These are phyloP conservation scores for Aspergillus fructus DNA, from an alignment of 2,329 filamentous ascomycete genomes.

Conservation along the genomic window DNA sequence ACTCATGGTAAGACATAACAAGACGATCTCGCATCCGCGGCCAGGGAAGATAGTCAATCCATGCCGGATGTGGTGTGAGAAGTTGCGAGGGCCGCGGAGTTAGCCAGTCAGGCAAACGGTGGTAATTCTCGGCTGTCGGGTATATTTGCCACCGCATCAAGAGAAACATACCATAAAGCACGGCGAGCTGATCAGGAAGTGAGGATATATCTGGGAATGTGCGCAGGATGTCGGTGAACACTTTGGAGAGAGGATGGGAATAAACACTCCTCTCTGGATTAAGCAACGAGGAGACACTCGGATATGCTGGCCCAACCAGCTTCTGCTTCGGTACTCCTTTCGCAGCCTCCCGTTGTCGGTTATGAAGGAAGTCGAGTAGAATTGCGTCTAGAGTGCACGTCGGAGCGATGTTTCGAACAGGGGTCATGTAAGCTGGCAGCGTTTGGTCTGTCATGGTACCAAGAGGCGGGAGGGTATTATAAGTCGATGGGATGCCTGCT, in stretches of 20 bases:
- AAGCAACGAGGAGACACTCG: conserved; percentile 74
- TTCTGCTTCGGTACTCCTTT: conserved; percentile 65
- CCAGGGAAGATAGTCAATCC: conserved; percentile 82
- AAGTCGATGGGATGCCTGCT: conserved; percentile 20
- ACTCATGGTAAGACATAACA: conserved; percentile 54
- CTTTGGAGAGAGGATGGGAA: conserved; percentile 75
- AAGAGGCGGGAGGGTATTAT: conserved; percentile 25
- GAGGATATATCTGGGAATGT: conserved; percentile 77
- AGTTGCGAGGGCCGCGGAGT: conserved; percentile 67
- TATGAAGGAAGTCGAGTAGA: conserved; percentile 75
- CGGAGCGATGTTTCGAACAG: conserved; percentile 61
- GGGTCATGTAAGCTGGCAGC: conserved; percentile 37
- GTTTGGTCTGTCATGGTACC: conserved; percentile 24
- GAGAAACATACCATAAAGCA: conserved; percentile 83
- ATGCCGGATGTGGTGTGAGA: conserved; percentile 68
- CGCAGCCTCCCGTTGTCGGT: conserved; percentile 64
- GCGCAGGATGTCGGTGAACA: conserved; percentile 80
- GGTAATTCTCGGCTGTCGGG: conserved; percentile 76
- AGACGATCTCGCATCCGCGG: conserved; percentile 71
- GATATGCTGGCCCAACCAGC: conserved; percentile 74
- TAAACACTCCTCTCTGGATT: conserved; percentile 64
- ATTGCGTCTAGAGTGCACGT: conserved; percentile 77
- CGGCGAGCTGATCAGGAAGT: conserved; percentile 79
- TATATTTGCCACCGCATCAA: conserved; percentile 82
- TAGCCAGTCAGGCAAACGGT: conserved; percentile 72